Evolutionary conservation across 2,329 filamentous ascomycete genomes (phyloP).

Genomic region (Diplodia intermedia): DNA sequence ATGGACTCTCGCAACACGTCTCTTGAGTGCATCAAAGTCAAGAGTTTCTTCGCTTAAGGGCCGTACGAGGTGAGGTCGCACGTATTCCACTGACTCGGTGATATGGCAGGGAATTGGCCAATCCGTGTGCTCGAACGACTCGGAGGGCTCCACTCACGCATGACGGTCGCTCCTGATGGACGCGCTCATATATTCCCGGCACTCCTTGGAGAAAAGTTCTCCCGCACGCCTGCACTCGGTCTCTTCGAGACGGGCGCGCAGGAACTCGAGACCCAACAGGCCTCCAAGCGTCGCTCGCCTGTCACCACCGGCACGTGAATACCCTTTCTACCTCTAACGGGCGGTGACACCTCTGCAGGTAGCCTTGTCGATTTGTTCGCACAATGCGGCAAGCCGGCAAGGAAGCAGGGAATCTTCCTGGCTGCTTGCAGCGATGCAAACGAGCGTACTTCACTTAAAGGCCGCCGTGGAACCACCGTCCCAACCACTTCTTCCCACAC

Average conservation of each 20-base stretch:
- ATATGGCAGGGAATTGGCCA: slow-evolving; percentile 2
- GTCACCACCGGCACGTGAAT: background rate
- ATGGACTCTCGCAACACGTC: background rate
- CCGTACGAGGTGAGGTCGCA: slow-evolving; percentile 16
- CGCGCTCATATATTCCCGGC: background rate
- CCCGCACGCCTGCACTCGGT: background rate
- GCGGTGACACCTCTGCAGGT: background rate
- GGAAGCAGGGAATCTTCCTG: background rate
- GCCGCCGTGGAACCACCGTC: slow-evolving; percentile 10
- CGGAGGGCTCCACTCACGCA: background rate
- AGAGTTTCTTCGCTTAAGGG: background rate
- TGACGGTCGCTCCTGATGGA: slow-evolving; percentile 15
- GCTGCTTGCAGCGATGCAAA: slow-evolving; percentile 13
- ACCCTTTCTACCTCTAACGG: background rate
- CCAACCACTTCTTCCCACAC: slow-evolving; percentile 12
- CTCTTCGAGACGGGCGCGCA: background rate
- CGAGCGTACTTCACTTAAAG: slow-evolving; percentile 6
- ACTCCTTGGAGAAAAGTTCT: background rate
- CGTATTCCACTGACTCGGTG: background rate
- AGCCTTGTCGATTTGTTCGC: background rate
- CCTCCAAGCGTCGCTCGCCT: background rate
- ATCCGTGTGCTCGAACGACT: background rate
- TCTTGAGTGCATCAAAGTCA: background rate
- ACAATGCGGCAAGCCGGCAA: background rate
- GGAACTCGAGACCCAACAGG: background rate